Percentiles rank a stretch among this genome's conserved stretches.
Evolutionary conservation across 2,329 filamentous ascomycete species (phyloP).

Genomic region (Verticillium dahliae): DNA sequence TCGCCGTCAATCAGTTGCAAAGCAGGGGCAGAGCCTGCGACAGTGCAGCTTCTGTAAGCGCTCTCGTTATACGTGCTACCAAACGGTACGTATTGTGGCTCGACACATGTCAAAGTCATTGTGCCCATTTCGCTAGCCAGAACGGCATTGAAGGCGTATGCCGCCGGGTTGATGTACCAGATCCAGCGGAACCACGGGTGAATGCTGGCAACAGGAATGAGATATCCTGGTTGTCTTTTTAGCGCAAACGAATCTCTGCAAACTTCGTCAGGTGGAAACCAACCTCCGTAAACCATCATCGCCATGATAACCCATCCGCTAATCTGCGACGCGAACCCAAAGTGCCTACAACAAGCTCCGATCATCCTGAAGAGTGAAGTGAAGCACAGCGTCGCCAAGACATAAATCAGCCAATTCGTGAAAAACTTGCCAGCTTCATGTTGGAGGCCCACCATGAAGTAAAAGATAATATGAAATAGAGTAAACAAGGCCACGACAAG

Average conservation of each 20-base stretch:
- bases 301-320: conserved; percentile 49
- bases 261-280: conserved; percentile 8
- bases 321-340: conserved; percentile 28
- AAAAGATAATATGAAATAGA: conserved; percentile 65
- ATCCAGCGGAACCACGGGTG: conserved; percentile 72
- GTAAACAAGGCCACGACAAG: conserved; percentile 58
- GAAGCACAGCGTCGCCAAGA: conserved; percentile 50
- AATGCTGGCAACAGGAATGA: conserved; percentile 48
- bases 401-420: conserved; percentile 57
- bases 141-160: conserved; percentile 66
- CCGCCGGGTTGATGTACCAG: conserved; percentile 65
- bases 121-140: conserved; percentile 61
- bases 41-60: background rate
- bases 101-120: conserved; percentile 33
- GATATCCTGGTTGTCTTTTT: conserved; percentile 35
- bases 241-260: too few species aligned
- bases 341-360: conserved; percentile 46
- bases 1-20: conserved; percentile 17
- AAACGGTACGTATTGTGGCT: conserved; percentile 1
- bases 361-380: conserved; percentile 53
- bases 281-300: conserved; percentile 51
- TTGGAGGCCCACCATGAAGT: conserved; percentile 70
- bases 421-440: conserved; percentile 62
- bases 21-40: background rate
- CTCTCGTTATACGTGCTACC: background rate